Evolutionary conservation across 2,329 filamentous ascomycete species (phyloP).

Genomic region (Leptographium galeiforme): DNA sequence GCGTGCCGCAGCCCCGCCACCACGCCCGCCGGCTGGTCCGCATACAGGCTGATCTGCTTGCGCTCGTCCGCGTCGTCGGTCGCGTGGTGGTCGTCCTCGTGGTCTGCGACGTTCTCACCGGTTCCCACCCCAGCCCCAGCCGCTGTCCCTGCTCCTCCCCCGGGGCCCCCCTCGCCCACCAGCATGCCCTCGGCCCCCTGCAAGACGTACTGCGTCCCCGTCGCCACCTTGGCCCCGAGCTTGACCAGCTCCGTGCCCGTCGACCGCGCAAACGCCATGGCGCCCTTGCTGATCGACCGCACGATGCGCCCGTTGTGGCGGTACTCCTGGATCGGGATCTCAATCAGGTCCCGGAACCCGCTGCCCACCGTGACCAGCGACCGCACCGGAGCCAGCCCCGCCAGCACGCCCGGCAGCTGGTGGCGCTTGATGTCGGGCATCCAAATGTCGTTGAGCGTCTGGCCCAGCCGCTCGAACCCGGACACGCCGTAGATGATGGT

Average conservation of each 20-base stretch:
- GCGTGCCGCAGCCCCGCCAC: conserved; percentile 75
- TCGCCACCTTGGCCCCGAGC: conserved; percentile 82
- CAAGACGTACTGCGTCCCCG: conserved; percentile 87
- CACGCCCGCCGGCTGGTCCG: conserved; percentile 83
- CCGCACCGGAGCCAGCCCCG: conserved; percentile 79
- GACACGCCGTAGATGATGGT: conserved; percentile 86
- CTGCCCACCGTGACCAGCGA: conserved; percentile 83
- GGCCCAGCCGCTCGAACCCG: conserved; percentile 80
- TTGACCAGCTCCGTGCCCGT: conserved; percentile 92
- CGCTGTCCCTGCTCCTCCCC: background rate
- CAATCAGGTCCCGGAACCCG: conserved; percentile 73
- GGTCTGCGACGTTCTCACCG: background rate
- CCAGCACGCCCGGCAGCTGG: conserved; percentile 78
- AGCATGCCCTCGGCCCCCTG: conserved; percentile 79
- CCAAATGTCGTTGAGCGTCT: conserved; percentile 92
- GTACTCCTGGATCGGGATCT: conserved; percentile 85
- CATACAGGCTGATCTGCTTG: conserved; percentile 80
- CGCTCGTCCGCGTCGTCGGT: conserved; percentile 50
- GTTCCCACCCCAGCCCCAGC: too few relatives aligned
- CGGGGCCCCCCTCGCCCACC: conserved; percentile 16
- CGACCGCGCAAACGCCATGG: conserved; percentile 77
- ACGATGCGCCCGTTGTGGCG: conserved; percentile 86
- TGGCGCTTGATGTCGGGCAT: conserved; percentile 83
- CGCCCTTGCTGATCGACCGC: conserved; percentile 83
- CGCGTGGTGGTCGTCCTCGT: conserved; percentile 13